phyloP scores from a whole-genome alignment of 2,329 filamentous ascomycete genomes.

The Chaetomiaceae sp. region DNA sequence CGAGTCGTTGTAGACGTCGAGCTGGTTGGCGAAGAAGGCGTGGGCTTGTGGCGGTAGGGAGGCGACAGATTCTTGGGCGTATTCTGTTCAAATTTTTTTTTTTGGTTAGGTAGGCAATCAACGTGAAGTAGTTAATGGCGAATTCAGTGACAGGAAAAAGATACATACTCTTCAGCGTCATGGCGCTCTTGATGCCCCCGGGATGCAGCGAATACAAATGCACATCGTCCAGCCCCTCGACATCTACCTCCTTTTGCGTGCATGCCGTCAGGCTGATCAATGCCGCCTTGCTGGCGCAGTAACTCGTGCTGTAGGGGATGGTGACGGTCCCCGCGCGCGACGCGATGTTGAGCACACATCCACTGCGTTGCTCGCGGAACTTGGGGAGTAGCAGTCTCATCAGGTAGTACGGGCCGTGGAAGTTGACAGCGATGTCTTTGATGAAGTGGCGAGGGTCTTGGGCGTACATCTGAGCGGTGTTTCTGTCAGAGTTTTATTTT shows the following conservation, averaged over 20 bases:
- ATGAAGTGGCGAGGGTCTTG: conserved; percentile 29
- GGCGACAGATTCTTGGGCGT: conserved; percentile 23
- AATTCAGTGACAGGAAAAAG: not conserved
- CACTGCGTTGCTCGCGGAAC: conserved; percentile 27
- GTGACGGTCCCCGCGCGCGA: conserved; percentile 30
- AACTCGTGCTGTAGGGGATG: conserved; percentile 32
- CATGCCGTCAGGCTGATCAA: conserved; percentile 33
- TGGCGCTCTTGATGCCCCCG: conserved; percentile 31
- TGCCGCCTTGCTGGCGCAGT: conserved; percentile 33
- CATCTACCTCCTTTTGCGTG: conserved; percentile 30
- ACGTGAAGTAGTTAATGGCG: too few relatives aligned
- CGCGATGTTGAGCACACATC: conserved; percentile 32
- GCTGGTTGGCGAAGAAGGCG: conserved; percentile 18
- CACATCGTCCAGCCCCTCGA: conserved; percentile 28
- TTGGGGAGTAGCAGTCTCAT: conserved; percentile 30
- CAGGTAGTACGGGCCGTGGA: conserved; percentile 31
- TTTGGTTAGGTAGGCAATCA: too few relatives aligned
- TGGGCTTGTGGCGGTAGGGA: conserved; percentile 22
- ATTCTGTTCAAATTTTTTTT: too few relatives aligned
- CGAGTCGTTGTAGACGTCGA: conserved; percentile 32
- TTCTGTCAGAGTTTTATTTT: not conserved
- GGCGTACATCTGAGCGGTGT: conserved; percentile 17
- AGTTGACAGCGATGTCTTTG: conserved; percentile 30
- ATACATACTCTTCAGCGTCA: conserved; percentile 29
- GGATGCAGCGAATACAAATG: conserved; percentile 32